Conservation (phyloP, 768 basidiomycete genomes). For the Mycena filopes region DNA sequence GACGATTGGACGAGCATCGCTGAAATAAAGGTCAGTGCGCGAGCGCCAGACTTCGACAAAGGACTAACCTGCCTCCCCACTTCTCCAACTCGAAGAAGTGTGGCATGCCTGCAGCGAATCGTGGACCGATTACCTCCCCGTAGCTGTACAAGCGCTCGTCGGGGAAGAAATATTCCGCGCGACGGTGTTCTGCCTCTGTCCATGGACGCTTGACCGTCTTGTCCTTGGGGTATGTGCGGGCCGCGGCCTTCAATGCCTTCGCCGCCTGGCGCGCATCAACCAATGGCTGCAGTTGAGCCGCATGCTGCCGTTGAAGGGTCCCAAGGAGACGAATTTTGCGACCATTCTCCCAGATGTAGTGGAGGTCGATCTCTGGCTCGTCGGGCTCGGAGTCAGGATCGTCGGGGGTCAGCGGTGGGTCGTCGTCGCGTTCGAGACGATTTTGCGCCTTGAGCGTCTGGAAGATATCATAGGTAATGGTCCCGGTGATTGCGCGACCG, state of each 20-base stretch:
- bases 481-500: background rate
- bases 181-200: no score
- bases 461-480: background rate
- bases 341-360: constrained; percentile 1
- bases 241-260: background rate
- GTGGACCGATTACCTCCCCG: no score
- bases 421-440: no score
- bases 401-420: background rate
- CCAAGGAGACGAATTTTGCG: background rate
- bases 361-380: background rate
- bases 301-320: background rate
- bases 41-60: no score
- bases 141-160: no score
- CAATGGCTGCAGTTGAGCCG: background rate
- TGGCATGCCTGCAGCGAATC: no score
- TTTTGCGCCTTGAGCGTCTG: background rate
- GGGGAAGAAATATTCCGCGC: no score
- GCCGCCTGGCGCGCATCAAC: background rate
- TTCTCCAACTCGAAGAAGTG: no score
- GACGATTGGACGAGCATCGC: no score
- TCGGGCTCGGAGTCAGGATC: background rate
- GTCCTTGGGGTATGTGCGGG: background rate
- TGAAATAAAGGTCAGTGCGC: no score
- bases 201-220: no score
- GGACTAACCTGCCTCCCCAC: no score